These are phyloP conservation scores for Monoraphidium neglectum DNA, from an alignment of 139 green algal species.

Conservation along the genomic window DNA sequence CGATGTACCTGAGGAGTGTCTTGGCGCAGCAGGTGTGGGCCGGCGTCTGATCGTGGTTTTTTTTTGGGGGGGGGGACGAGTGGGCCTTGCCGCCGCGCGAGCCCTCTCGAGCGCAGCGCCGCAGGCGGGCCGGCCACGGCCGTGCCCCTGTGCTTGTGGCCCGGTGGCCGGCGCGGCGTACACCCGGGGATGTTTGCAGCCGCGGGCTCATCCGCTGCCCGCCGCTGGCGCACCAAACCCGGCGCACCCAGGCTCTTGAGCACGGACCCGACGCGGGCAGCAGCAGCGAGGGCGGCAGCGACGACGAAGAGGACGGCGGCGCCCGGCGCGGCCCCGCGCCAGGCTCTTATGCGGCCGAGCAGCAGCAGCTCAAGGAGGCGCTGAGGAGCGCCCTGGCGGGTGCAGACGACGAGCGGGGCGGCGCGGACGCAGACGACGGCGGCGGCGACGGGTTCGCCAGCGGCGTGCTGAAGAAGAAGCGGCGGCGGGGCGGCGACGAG, in stretches of 20 bases:
- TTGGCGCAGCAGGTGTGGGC: conserved; percentile 64
- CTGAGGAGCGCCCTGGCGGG: conserved; percentile 53
- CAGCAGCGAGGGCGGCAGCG: conserved; percentile 32
- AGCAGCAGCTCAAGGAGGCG: conserved; percentile 66
- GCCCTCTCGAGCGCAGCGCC: background rate
- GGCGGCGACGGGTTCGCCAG: conserved; percentile 9
- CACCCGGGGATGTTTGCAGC: background rate
- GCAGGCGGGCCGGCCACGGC: background rate
- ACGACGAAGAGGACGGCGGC: conserved; percentile 25
- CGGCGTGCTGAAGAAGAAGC: conserved; percentile 25
- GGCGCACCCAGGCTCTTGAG: conserved; percentile 60
- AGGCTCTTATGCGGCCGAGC: conserved; percentile 73
- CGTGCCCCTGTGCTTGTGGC: background rate
- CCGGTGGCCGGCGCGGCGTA: background rate
- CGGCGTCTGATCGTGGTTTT: background rate
- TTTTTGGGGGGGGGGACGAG: background rate
- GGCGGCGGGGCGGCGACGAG: conserved; percentile 3
- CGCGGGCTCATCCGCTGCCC: too few species aligned
- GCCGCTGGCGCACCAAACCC: background rate
- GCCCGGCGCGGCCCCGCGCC: background rate
- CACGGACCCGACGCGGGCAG: conserved; percentile 19
- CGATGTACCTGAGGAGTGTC: conserved; percentile 83
- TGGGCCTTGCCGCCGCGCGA: background rate
- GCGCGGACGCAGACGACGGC: conserved; percentile 15
- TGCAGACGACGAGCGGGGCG: conserved; percentile 10